Conservation (phyloP, 345 rosid genomes). For the Luvunga scandens region DNA sequence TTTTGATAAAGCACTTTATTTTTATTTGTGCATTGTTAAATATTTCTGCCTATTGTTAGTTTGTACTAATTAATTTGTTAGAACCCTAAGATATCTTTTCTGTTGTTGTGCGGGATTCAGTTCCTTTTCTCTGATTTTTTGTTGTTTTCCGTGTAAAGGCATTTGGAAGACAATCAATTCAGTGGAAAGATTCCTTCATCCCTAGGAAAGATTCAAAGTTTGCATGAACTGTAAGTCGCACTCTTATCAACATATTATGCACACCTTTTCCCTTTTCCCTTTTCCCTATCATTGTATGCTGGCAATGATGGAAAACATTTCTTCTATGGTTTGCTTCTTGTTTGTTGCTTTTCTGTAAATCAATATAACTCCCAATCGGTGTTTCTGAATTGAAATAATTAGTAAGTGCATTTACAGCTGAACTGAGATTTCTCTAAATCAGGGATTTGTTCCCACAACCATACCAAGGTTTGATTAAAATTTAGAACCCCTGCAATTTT, state of each 20-base stretch:
- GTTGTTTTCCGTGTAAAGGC: slow-evolving; percentile 42
- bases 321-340: not conserved
- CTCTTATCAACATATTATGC: slow-evolving; percentile 14
- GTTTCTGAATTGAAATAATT: not conserved
- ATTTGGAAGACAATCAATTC: slow-evolving; percentile 71
- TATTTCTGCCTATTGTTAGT: not conserved
- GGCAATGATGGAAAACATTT: not conserved
- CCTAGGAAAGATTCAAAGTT: slow-evolving; percentile 45
- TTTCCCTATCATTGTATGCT: not conserved
- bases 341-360: not conserved
- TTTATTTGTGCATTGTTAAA: not conserved
- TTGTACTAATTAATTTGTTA: not conserved
- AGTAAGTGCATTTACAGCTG: not conserved
- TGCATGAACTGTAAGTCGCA: slow-evolving; percentile 72
- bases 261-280: not conserved
- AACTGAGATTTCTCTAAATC: not conserved
- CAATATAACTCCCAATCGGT: not conserved
- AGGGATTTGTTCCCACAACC: not conserved
- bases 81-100: not conserved
- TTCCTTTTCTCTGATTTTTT: slow-evolving; percentile 15
- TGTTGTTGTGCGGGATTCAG: slow-evolving; percentile 2
- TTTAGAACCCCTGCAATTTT: not conserved
- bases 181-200: slow-evolving; percentile 63
- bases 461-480: not conserved
- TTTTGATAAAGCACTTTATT: not conserved